Evolutionary conservation across 306 rosid species (phyloP).

Genomic region (Cicer judaicum): DNA sequence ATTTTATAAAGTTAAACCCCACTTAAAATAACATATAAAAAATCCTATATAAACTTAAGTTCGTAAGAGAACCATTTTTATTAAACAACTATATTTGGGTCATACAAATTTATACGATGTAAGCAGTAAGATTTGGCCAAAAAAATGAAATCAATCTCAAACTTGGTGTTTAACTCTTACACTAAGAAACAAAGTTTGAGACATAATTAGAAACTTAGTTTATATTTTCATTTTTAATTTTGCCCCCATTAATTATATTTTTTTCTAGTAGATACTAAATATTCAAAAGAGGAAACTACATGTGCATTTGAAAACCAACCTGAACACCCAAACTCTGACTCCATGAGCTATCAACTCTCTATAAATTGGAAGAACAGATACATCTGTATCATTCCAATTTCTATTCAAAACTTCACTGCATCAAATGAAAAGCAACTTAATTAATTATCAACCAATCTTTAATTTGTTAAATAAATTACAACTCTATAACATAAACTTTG

Average conservation of each 20-base stretch:
- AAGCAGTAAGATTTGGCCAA: too few species aligned
- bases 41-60: too few species aligned
- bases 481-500: neutral
- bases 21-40: too few species aligned
- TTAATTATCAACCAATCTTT: neutral
- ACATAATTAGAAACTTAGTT: neutral
- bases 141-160: neutral
- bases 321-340: constrained; percentile 91
- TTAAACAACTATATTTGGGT: too few species aligned
- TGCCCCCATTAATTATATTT: neutral
- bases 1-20: too few species aligned
- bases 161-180: neutral
- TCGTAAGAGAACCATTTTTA: too few species aligned
- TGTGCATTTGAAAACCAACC: constrained; percentile 58
- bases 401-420: constrained; percentile 88
- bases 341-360: constrained; percentile 83
- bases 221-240: neutral
- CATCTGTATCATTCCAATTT: constrained; percentile 95
- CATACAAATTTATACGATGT: too few species aligned
- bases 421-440: constrained; percentile 24
- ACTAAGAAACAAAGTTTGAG: neutral
- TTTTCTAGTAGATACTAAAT: neutral
- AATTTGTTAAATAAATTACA: too few species aligned
- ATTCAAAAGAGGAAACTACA: neutral
- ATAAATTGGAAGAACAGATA: constrained; percentile 86